Evolutionary conservation across 2,329 filamentous ascomycete species (phyloP).

Genomic region (Uncinocarpus reesii): DNA sequence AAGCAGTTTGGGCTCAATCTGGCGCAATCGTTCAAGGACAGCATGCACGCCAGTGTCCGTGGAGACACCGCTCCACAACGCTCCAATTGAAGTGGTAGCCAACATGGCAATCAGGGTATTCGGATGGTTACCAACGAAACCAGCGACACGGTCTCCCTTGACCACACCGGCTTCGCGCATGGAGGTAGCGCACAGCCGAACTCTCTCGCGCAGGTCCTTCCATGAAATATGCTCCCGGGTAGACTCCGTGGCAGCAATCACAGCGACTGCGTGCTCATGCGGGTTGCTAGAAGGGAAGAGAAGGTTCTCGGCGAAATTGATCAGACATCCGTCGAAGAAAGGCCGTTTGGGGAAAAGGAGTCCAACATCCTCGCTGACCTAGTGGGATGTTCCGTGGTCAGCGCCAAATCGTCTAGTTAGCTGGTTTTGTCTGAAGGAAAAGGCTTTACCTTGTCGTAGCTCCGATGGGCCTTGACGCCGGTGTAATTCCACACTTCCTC

Average conservation of each 20-base stretch:
- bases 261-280: conserved; percentile 52
- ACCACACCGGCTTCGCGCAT: conserved; percentile 57
- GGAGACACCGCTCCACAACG: conserved; percentile 85
- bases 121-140: conserved; percentile 80
- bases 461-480: conserved; percentile 58
- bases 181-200: conserved; percentile 61
- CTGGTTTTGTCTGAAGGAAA: too few relatives aligned
- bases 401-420: neutral
- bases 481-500: conserved; percentile 74
- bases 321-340: conserved; percentile 67
- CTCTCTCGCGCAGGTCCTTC: conserved; percentile 67
- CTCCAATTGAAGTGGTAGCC: conserved; percentile 68
- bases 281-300: conserved; percentile 59
- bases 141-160: conserved; percentile 52
- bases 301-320: conserved; percentile 95
- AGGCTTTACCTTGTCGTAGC: conserved; percentile 38
- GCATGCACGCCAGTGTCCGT: conserved; percentile 87
- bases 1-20: conserved; percentile 72
- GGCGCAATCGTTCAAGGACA: conserved; percentile 73
- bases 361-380: conserved; percentile 59
- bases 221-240: conserved; percentile 58
- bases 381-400: conserved; percentile 2
- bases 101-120: conserved; percentile 84
- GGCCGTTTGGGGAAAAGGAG: conserved; percentile 76
- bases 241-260: conserved; percentile 74